Percentiles rank a stretch among this genome's conserved stretches.
Conservation (phyloP, 495 filamentous ascomycete species). For the Immersiella caudata region DNA sequence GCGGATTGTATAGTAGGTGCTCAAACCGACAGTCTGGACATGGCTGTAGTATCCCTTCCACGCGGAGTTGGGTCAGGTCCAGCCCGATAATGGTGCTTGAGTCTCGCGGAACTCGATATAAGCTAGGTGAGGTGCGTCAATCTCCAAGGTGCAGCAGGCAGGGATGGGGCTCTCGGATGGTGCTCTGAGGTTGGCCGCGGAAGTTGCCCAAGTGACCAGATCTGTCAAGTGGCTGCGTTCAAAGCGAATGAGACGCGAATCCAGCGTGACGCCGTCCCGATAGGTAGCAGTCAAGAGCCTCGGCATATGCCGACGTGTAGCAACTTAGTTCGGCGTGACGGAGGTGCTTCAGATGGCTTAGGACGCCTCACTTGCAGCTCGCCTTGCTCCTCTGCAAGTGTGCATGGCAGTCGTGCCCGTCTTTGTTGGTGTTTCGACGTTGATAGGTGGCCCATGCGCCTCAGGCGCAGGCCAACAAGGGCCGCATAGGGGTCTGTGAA, state of each 20-base stretch:
- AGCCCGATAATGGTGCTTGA: not conserved
- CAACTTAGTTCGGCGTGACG: not conserved
- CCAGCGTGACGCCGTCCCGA: not conserved
- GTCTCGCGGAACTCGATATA: not conserved
- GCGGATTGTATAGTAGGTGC: not conserved
- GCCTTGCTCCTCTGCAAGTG: not conserved
- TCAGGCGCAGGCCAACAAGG: not conserved
- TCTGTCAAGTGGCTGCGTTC: not conserved
- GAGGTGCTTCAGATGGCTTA: not conserved
- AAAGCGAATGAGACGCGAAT: not conserved
- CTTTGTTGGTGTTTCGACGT: not conserved
- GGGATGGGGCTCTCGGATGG: not conserved
- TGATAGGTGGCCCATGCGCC: not conserved
- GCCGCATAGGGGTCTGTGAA: not conserved
- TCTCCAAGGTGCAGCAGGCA: not conserved
- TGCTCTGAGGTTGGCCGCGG: not conserved
- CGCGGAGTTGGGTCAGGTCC: not conserved
- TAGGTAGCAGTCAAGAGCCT: not conserved
- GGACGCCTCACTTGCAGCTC: not conserved
- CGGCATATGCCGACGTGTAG: not conserved
- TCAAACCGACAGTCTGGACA: not conserved
- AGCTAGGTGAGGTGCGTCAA: not conserved
- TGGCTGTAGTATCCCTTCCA: not conserved
- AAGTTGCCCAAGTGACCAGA: not conserved
- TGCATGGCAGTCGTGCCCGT: not conserved